Conservation (phyloP, 371 early-diverging fungal species). For the Mortierella sp. region DNA sequence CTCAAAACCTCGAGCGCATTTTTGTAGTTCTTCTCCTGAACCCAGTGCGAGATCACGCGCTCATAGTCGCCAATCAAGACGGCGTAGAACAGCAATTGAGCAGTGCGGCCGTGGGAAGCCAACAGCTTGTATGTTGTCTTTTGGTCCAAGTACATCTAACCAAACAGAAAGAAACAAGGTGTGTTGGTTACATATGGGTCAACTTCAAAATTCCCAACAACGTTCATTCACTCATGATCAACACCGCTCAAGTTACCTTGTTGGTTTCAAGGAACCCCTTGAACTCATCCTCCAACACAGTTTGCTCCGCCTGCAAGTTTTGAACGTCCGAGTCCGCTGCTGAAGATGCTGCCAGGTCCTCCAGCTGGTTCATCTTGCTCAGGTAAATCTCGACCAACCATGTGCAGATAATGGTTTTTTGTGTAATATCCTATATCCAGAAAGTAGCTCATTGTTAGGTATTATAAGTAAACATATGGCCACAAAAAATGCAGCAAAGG, state of each 20-base stretch:
- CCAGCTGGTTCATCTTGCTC: conserved; percentile 79
- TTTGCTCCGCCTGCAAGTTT: conserved; percentile 52
- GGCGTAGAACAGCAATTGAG: conserved; percentile 85
- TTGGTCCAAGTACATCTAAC: conserved; percentile 67
- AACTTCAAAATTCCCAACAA: too few species aligned
- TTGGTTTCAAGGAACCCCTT: conserved; percentile 77
- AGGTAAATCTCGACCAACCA: conserved; percentile 94
- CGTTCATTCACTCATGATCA: conserved; percentile 1
- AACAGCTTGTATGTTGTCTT: conserved; percentile 84
- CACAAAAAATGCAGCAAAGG: too few species aligned
- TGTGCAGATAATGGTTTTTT: conserved; percentile 85
- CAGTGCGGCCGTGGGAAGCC: conserved; percentile 86
- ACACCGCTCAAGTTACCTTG: conserved; percentile 61
- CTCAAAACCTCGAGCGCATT: conserved; percentile 83
- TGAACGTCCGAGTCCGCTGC: conserved; percentile 60
- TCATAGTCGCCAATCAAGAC: conserved; percentile 86
- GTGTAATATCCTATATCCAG: conserved; percentile 78
- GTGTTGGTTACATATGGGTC: background rate
- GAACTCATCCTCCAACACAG: conserved; percentile 75
- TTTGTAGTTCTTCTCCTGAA: conserved; percentile 79
- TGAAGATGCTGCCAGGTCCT: conserved; percentile 69
- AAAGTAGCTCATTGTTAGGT: background rate
- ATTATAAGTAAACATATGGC: background rate
- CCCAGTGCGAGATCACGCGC: conserved; percentile 84
- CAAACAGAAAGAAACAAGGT: background rate